Evolutionary conservation across 192 early-diverging fungal genomes (phyloP).

Genomic region (Helicostylum pulchrum): DNA sequence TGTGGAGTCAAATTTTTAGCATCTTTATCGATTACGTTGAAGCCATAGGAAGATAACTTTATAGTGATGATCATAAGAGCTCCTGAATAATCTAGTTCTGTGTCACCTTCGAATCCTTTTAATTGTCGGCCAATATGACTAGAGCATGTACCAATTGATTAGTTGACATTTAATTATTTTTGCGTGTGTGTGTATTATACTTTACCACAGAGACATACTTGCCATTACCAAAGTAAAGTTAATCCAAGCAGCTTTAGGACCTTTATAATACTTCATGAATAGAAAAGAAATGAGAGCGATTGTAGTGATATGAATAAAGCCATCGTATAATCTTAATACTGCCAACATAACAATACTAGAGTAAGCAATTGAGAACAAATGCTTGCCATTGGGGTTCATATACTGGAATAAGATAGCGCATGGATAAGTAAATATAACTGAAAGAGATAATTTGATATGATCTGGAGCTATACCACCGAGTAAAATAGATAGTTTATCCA

Average conservation of each 20-base stretch:
- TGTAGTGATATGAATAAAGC: constrained; percentile 48
- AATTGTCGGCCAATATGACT: no score
- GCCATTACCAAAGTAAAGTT: constrained; percentile 63
- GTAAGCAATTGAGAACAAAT: constrained; percentile 47
- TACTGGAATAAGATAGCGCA: no score
- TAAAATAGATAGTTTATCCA: not conserved
- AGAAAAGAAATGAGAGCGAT: no score
- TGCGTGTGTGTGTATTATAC: constrained; percentile 18
- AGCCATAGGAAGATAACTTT: constrained; percentile 86
- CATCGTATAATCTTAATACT: constrained; percentile 30
- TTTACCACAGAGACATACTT: constrained; percentile 62
- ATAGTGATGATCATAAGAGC: constrained; percentile 96
- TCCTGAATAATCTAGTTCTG: constrained; percentile 79
- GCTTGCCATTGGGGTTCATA: not conserved
- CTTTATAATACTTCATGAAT: constrained; percentile 46
- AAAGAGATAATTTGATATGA: constrained; percentile 53
- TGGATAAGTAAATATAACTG: constrained; percentile 55
- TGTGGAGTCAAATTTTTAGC: no score
- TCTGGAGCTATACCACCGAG: constrained; percentile 45
- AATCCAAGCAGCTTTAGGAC: constrained; percentile 32
- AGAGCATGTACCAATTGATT: no score
- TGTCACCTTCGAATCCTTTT: constrained; percentile 19
- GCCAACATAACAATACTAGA: constrained; percentile 48
- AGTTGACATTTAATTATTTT: constrained; percentile 1
- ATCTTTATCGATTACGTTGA: constrained; percentile 45